These are phyloP conservation scores for Saturnispora sekii DNA, from an alignment of 805 yeast genomes.

Conservation along the genomic window DNA sequence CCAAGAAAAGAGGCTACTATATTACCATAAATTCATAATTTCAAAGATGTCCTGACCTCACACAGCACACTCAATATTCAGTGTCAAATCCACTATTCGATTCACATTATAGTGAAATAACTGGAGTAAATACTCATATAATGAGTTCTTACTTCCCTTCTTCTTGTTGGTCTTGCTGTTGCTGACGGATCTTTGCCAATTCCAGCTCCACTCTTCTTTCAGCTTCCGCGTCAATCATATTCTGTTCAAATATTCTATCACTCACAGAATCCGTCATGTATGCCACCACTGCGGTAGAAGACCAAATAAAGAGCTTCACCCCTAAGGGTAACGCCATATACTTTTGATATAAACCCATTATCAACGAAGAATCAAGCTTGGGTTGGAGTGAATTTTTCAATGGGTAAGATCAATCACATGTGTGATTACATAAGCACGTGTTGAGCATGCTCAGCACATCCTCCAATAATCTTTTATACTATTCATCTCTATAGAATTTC, in stretches of 20 bases:
- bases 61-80: too few species aligned
- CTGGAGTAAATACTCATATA: background rate
- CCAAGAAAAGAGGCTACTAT: too few species aligned
- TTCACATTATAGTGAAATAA: background rate
- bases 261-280: conserved; percentile 24
- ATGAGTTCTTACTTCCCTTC: background rate
- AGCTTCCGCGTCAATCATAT: conserved; percentile 27
- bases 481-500: too few species aligned
- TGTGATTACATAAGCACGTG: background rate
- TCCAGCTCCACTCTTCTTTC: conserved; percentile 23
- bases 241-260: conserved; percentile 21
- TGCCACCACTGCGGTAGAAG: conserved; percentile 25
- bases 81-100: too few species aligned
- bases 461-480: too few species aligned
- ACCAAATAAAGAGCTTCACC: conserved; percentile 25
- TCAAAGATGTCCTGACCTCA: too few species aligned
- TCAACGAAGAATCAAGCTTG: background rate
- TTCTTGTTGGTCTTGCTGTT: background rate
- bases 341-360: conserved; percentile 7
- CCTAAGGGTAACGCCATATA: conserved; percentile 21
- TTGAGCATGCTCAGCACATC: too few species aligned
- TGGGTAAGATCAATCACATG: background rate
- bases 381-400: too few species aligned
- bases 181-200: conserved; percentile 10
- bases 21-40: too few species aligned